Percentiles rank a stretch among this genome's conserved stretches.
Evolutionary conservation across 78 protist species (phyloP).

Genomic region (Dictyostelium capitatum): DNA sequence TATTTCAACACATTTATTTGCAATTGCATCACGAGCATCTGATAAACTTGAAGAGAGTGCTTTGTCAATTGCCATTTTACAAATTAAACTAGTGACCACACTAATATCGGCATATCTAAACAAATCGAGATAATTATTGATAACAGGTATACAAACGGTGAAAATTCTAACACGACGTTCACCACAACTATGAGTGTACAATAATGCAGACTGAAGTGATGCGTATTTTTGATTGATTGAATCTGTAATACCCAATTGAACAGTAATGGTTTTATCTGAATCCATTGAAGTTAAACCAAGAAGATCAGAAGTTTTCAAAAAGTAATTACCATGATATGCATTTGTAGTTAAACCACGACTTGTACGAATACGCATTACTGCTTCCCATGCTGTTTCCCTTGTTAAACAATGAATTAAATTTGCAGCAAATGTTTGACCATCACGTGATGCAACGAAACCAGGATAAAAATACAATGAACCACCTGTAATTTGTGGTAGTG

Average conservation of each 20-base stretch:
- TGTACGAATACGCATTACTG: conserved; percentile 89
- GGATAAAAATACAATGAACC: conserved; percentile 86
- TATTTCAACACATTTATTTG: conserved; percentile 73
- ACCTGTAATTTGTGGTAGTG: conserved; percentile 80
- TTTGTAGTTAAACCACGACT: conserved; percentile 62
- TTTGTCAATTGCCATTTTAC: conserved; percentile 88
- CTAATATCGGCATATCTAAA: conserved; percentile 60
- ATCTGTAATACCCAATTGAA: conserved; percentile 71
- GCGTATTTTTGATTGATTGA: conserved; percentile 22
- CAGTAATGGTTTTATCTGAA: conserved; percentile 77
- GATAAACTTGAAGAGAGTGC: conserved; percentile 44
- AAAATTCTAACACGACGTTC: conserved; percentile 88
- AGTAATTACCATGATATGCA: conserved; percentile 86
- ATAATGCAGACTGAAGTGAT: conserved; percentile 82
- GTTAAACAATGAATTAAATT: conserved; percentile 64
- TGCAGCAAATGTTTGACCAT: conserved; percentile 60
- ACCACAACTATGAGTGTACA: conserved; percentile 87
- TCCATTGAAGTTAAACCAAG: conserved; percentile 84
- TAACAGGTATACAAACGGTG: conserved; percentile 77
- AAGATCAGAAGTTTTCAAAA: conserved; percentile 77
- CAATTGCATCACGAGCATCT: conserved; percentile 85
- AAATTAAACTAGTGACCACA: conserved; percentile 67
- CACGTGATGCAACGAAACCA: conserved; percentile 47
- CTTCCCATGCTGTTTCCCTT: conserved; percentile 85
- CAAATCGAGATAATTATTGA: conserved; percentile 14